Evolutionary conservation across 495 filamentous ascomycete species (phyloP).

Genomic region (Aspergillus conjunctus): DNA sequence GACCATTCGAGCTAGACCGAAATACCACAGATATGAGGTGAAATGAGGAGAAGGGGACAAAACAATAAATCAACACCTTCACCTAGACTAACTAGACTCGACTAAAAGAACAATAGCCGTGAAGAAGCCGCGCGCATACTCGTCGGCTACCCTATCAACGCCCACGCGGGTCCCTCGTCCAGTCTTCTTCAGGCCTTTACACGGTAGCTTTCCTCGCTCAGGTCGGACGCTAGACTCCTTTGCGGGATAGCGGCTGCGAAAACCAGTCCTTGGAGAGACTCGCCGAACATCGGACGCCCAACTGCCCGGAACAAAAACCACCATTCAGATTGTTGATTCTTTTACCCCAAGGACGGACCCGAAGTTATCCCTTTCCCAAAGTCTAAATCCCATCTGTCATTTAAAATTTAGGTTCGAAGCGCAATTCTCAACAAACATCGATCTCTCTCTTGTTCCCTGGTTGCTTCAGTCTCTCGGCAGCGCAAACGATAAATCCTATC

Average conservation of each 20-base stretch:
- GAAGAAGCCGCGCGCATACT: not conserved
- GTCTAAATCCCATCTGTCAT: too few relatives aligned
- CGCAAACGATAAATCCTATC: too few relatives aligned
- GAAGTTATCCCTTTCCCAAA: too few relatives aligned
- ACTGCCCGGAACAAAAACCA: not conserved
- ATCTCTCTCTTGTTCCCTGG: too few relatives aligned
- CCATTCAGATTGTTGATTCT: not conserved
- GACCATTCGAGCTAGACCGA: not conserved
- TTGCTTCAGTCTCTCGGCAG: too few relatives aligned
- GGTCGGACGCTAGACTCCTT: not conserved
- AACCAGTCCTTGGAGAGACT: not conserved
- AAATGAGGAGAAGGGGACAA: not conserved
- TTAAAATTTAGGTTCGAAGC: not conserved
- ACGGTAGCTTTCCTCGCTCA: not conserved
- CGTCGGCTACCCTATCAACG: not conserved
- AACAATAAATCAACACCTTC: not conserved
- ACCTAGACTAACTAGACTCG: too few relatives aligned
- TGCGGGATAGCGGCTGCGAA: not conserved
- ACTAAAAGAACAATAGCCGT: not conserved
- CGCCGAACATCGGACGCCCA: not conserved
- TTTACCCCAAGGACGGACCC: not conserved
- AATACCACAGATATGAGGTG: not conserved
- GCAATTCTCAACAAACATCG: too few relatives aligned
- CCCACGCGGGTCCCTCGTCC: not conserved
- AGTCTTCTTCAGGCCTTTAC: conserved; percentile 1